Base-by-base conservation (phyloP, 305 asterid species). In the Fraxinus velutina region DNA sequence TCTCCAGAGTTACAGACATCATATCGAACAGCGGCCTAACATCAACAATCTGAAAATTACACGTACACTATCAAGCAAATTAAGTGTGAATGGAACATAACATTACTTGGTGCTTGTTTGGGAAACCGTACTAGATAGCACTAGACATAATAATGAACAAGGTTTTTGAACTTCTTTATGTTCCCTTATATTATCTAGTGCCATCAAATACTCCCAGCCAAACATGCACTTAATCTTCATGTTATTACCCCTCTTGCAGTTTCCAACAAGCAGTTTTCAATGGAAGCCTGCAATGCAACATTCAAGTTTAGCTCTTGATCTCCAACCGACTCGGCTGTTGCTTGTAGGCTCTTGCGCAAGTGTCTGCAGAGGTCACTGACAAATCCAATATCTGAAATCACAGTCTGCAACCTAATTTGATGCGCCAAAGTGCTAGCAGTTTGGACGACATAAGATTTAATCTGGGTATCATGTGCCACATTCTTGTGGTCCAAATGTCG, bases 401-500 rank as follows among this genome's bases (percentile, higher is more conserved):
- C 89, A 73, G 89, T 82, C 84, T 89, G 92, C 55, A 84, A 80
- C 86, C 99, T 89, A 83, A 94, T 86, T 86, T 93, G 97, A 22
- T 89, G 91, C 78, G 97, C 93, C 94, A 96, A 88, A 88, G 84
- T 89, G 89, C 91, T 91, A 33, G 96, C 97, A 62, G 97, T 93
- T 84, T 87, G 92, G 80, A 92, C 85, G 79, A 92, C 92, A 80
- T 83, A 86, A 73, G 98, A 92, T 85, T 93, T 96, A 76, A 88
- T 84, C 82, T 90, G 89, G 24, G 97, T 90, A 86, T 96, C 98
- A 76, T 90, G 94, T 17, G 88, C 87, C 70, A 94, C 90, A 83
- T 93, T 96, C 85, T 96, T 94, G 94, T 93, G 94, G 87, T 96
- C 99, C 81, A 96, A 83, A 89, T 96, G 99, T 71, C 95, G 94